These are phyloP conservation scores for Penicillium palitans DNA, from an alignment of 2,329 filamentous ascomycete genomes.

Conservation along the genomic window DNA sequence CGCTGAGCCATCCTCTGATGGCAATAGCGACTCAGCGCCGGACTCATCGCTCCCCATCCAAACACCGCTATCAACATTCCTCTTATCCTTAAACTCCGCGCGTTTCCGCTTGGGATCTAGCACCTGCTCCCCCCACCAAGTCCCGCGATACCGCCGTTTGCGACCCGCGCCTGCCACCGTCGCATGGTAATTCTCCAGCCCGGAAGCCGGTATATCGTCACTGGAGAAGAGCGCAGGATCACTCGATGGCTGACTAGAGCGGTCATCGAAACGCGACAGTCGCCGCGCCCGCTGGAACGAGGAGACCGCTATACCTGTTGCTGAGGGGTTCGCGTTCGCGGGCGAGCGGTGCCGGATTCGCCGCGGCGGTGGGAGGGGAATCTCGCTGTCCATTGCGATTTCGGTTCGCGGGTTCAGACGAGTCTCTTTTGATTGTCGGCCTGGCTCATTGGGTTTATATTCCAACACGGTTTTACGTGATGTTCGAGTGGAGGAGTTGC, in stretches of 20 bases:
- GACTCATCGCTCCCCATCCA: constrained; percentile 52
- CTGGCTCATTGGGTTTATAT: constrained; percentile 3
- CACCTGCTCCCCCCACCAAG: constrained; percentile 47
- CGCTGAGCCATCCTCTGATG: constrained; percentile 36
- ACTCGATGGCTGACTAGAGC: constrained; percentile 43
- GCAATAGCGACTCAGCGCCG: constrained; percentile 33
- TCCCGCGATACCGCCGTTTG: constrained; percentile 47
- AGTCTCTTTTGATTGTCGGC: not conserved
- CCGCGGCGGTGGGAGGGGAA: constrained; percentile 42
- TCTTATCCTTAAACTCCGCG: constrained; percentile 46
- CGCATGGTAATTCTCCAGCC: constrained; percentile 46
- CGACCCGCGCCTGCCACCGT: constrained; percentile 25
- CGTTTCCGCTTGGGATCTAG: constrained; percentile 41
- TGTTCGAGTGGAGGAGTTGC: constrained; percentile 5
- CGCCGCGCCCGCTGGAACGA: constrained; percentile 29
- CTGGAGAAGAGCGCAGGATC: constrained; percentile 51
- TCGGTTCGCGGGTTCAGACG: not conserved
- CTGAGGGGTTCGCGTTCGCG: constrained; percentile 16
- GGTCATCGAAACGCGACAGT: constrained; percentile 37
- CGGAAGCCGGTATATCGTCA: constrained; percentile 48
- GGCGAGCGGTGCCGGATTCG: constrained; percentile 39
- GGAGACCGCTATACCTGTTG: constrained; percentile 17
- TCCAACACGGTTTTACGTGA: not conserved
- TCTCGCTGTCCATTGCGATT: constrained; percentile 39
- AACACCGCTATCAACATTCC: constrained; percentile 49